A percentile compares a stretch with the other conserved stretches of the same genome.
phyloP scores from a whole-genome alignment of 2,329 filamentous ascomycete species.

The Epicoccum sorghinum region DNA sequence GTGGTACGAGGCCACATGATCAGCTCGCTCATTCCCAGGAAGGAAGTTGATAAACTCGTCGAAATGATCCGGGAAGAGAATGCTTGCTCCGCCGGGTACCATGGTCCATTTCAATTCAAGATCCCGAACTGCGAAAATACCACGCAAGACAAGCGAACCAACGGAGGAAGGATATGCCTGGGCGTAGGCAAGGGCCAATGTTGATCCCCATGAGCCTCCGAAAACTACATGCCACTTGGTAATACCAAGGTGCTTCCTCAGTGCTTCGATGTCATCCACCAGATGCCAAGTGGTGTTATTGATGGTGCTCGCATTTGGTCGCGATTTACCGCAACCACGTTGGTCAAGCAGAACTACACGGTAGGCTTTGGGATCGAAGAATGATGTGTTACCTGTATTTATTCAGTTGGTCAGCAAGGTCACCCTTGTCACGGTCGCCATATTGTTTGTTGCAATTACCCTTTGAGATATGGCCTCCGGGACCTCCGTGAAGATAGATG shows the following conservation, averaged over 20 bases:
- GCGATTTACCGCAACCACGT: slow-evolving; percentile 54
- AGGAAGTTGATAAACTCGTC: slow-evolving; percentile 47
- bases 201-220: slow-evolving; percentile 57
- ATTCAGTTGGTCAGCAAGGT: neutral
- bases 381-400: slow-evolving; percentile 42
- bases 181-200: slow-evolving; percentile 53
- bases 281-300: slow-evolving; percentile 56
- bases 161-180: slow-evolving; percentile 51
- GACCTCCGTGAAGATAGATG: slow-evolving; percentile 55
- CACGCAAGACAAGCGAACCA: slow-evolving; percentile 50
- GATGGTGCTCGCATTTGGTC: slow-evolving; percentile 48
- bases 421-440: neutral
- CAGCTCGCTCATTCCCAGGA: slow-evolving; percentile 46
- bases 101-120: slow-evolving; percentile 49
- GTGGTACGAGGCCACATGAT: slow-evolving; percentile 49
- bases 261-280: slow-evolving; percentile 53
- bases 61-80: slow-evolving; percentile 50
- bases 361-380: slow-evolving; percentile 54
- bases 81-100: slow-evolving; percentile 32
- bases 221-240: slow-evolving; percentile 55
- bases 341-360: slow-evolving; percentile 57
- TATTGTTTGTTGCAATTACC: slow-evolving; percentile 9
- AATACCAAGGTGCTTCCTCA: slow-evolving; percentile 51
- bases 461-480: slow-evolving; percentile 47
- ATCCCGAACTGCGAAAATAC: slow-evolving; percentile 50